A percentile compares a stretch with the other conserved stretches of the same genome.
Conservation (phyloP, 2,329 filamentous ascomycete genomes). For the Dothideomycetidae sp. region DNA sequence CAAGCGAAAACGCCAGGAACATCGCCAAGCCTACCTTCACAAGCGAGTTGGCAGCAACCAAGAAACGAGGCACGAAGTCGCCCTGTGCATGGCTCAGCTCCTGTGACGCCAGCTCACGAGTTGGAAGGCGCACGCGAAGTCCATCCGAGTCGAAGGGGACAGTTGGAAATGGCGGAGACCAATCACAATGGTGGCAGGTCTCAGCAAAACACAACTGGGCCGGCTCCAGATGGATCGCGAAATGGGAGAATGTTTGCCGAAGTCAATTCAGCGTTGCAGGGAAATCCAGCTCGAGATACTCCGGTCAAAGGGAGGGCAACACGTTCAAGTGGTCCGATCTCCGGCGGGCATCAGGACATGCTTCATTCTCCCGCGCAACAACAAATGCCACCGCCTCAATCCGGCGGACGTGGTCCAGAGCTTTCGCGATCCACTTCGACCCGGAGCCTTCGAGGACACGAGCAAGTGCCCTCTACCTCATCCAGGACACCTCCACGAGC, state of each 20-base stretch:
- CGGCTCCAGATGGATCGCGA: conserved; percentile 15
- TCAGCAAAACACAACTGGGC: conserved; percentile 17
- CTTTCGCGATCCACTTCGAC: conserved; percentile 1
- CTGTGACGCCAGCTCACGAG: conserved; percentile 18
- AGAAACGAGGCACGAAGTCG: conserved; percentile 10
- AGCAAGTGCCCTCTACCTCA: conserved; percentile 1
- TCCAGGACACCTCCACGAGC: conserved; percentile 2
- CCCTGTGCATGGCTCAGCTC: conserved; percentile 14
- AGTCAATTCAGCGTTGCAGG: conserved; percentile 13
- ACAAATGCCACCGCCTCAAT: conserved; percentile 4
- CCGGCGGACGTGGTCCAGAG: conserved; percentile 2
- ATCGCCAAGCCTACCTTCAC: conserved; percentile 20
- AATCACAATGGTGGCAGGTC: conserved; percentile 16
- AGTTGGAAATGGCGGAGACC: conserved; percentile 16
- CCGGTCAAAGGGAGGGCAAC: conserved; percentile 4
- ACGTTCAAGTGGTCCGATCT: conserved; percentile 1
- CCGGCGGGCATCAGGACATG: conserved; percentile 2
- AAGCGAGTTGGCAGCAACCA: conserved; percentile 13
- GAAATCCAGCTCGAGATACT: conserved; percentile 5
- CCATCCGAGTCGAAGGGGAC: conserved; percentile 20
- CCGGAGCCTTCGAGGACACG: background rate
- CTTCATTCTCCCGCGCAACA: conserved; percentile 7
- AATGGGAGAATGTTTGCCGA: conserved; percentile 22
- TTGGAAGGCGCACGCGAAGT: conserved; percentile 10
- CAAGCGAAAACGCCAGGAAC: conserved; percentile 27